Evolutionary conservation across 1,139 yeast species (phyloP).

Genomic region (Protomyces gravidus): DNA sequence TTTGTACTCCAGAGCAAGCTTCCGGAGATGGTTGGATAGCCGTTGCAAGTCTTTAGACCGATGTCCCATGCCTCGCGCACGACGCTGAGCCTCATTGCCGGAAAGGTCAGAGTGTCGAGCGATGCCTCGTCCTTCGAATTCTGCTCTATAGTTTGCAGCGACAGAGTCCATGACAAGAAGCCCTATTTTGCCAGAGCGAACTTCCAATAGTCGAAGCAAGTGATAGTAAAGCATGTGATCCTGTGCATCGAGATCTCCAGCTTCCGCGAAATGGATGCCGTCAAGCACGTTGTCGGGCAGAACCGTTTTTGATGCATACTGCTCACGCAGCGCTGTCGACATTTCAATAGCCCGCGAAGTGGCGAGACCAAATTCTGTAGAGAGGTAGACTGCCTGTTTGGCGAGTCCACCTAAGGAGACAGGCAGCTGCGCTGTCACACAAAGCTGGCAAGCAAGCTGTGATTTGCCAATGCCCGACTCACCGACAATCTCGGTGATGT

Average conservation of each 20-base stretch:
- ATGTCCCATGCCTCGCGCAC: slow-evolving; percentile 38
- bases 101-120: background rate
- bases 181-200: slow-evolving; percentile 45
- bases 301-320: background rate
- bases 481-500: slow-evolving; percentile 76
- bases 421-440: slow-evolving; percentile 55
- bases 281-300: slow-evolving; percentile 42
- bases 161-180: slow-evolving; percentile 71
- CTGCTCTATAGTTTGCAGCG: slow-evolving; percentile 78
- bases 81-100: background rate
- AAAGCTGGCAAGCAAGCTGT: slow-evolving; percentile 63
- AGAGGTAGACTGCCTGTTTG: slow-evolving; percentile 55
- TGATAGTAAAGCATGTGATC: slow-evolving; percentile 71
- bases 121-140: slow-evolving; percentile 40
- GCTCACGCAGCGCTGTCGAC: slow-evolving; percentile 30
- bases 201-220: slow-evolving; percentile 51
- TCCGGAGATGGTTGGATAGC: slow-evolving; percentile 50
- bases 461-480: slow-evolving; percentile 77
- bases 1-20: slow-evolving; percentile 49
- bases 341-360: slow-evolving; percentile 53
- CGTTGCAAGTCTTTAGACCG: slow-evolving; percentile 41
- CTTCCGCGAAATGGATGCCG: slow-evolving; percentile 57
- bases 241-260: slow-evolving; percentile 65
- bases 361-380: slow-evolving; percentile 72
- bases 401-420: slow-evolving; percentile 48